Conservation (phyloP, 495 filamentous ascomycete species). For the Parathielavia appendiculata region DNA sequence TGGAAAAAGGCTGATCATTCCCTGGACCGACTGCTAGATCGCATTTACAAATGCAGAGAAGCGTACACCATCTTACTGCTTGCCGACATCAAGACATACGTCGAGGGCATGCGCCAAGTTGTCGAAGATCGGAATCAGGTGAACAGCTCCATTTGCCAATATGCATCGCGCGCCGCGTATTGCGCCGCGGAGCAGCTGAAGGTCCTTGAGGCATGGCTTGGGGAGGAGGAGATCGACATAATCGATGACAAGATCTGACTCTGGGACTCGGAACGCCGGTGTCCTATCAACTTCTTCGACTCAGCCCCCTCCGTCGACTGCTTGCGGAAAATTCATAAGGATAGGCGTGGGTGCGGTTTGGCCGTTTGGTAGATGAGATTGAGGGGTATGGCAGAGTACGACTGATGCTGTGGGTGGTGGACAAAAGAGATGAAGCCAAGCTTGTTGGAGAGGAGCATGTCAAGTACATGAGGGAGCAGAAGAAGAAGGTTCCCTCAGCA, state of each 20-base stretch:
- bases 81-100: background rate
- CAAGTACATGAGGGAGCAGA: background rate
- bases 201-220: background rate
- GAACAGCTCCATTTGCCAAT: no score
- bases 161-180: no score
- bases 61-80: background rate
- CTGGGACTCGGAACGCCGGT: no score
- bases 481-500: background rate
- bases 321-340: no score
- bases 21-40: background rate
- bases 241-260: background rate
- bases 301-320: background rate
- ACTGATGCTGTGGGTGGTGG: background rate
- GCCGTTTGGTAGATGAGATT: background rate
- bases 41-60: background rate
- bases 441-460: background rate
- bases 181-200: no score
- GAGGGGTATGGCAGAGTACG: background rate
- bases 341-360: background rate
- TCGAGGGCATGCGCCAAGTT: no score
- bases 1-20: background rate
- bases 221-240: background rate
- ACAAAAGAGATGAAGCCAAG: background rate
- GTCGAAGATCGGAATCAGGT: no score
- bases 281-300: background rate